These are phyloP conservation scores for Fragilaria radians DNA, from an alignment of 108 stramenopile genomes.

Conservation along the genomic window DNA sequence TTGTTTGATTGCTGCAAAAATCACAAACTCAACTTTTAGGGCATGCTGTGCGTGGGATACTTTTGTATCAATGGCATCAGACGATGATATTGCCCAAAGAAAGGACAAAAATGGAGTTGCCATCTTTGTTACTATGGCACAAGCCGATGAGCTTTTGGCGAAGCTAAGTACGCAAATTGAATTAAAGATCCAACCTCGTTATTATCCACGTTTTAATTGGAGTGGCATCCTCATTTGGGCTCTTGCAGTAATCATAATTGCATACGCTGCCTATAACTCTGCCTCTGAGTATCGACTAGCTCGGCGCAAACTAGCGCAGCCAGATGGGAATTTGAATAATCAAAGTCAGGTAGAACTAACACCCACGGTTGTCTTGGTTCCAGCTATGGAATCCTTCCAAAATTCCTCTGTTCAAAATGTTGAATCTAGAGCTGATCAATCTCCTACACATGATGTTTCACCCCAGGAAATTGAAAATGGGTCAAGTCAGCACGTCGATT, in stretches of 20 bases:
- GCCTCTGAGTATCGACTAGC: slow-evolving; percentile 63
- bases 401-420: slow-evolving; percentile 6
- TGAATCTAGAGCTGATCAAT: slow-evolving; percentile 73
- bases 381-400: background rate
- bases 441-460: slow-evolving; percentile 67
- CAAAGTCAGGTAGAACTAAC: no score
- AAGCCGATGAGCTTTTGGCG: slow-evolving; percentile 38
- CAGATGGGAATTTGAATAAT: no score
- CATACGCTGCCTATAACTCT: slow-evolving; percentile 44
- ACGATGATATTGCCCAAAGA: slow-evolving; percentile 22
- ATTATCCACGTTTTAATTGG: slow-evolving; percentile 46
- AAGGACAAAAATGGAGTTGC: slow-evolving; percentile 30
- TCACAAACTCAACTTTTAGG: slow-evolving; percentile 24
- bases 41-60: slow-evolving; percentile 91
- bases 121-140: slow-evolving; percentile 65
- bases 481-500: no score
- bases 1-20: slow-evolving; percentile 60
- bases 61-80: slow-evolving; percentile 38
- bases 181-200: slow-evolving; percentile 28
- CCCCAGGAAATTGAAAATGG: no score
- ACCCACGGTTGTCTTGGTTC: slow-evolving; percentile 7
- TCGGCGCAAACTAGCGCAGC: no score
- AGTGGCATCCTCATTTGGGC: slow-evolving; percentile 56
- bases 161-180: background rate
- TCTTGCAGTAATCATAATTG: slow-evolving; percentile 55